Evolutionary conservation across 345 rosid species (phyloP).

Genomic region (Syzygium grande): DNA sequence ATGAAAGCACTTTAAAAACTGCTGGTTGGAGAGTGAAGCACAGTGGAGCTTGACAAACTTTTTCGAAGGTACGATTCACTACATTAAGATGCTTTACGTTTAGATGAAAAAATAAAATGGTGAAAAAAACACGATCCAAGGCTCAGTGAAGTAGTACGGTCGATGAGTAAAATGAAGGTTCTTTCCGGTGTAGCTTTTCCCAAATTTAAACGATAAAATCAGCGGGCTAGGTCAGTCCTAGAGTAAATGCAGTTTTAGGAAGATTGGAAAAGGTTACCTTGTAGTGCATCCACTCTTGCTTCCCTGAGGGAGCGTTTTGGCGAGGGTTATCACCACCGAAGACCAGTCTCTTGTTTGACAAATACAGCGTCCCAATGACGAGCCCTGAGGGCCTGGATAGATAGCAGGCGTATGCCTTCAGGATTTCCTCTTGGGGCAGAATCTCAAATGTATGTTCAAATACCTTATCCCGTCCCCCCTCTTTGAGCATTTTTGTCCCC

Average conservation of each 20-base stretch:
- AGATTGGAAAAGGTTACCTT: conserved; percentile 34
- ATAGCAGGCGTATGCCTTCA: conserved; percentile 68
- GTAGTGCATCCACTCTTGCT: conserved; percentile 47
- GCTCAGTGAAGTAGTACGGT: too few species aligned
- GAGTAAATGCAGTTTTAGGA: background rate
- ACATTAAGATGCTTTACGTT: too few species aligned
- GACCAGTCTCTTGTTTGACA: conserved; percentile 47
- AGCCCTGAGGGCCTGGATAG: conserved; percentile 73
- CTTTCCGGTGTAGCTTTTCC: too few species aligned
- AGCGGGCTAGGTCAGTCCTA: background rate
- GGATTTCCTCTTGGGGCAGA: conserved; percentile 50
- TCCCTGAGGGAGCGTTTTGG: conserved; percentile 30
- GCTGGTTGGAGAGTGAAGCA: too few species aligned
- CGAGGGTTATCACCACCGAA: conserved; percentile 62
- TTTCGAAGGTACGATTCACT: too few species aligned
- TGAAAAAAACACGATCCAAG: too few species aligned
- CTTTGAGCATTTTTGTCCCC: conserved; percentile 41
- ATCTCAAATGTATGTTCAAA: conserved; percentile 27
- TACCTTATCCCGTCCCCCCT: too few species aligned
- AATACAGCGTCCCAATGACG: conserved; percentile 64
- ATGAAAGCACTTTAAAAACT: background rate
- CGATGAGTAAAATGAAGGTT: too few species aligned
- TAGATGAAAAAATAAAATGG: too few species aligned
- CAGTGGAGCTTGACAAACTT: too few species aligned
- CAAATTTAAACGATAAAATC: too few species aligned